Base-by-base conservation (phyloP, 805 yeast genomes). In the Hanseniaspora clermontiae region DNA sequence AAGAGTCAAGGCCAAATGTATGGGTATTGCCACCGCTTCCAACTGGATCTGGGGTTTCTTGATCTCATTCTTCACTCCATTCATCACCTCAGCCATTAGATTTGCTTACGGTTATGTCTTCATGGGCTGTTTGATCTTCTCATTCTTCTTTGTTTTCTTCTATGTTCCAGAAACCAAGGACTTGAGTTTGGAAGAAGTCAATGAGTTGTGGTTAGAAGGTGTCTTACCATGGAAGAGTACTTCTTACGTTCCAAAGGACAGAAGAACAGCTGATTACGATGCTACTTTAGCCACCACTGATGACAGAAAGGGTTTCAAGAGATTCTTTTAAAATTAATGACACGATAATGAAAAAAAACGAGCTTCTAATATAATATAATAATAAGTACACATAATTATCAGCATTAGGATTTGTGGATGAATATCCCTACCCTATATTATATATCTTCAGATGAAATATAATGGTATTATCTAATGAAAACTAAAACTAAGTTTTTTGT, bases 111-210 rank as follows among this genome's bases (percentile, higher is more conserved):
- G 95, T 51, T 83, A 79, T 66, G 81, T 71, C 34, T 75, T 75
- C 63, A 70, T 79, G 63, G 85, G 85, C 1, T 81, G 85, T 67
- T 71, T 80, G 72, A 69, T 80, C 20, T 77, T 73, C 61, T 70
- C 77, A 27, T 64, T 82, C 66, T 73, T 83, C 69, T 87, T 83
- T 68, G 85, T 85, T 51, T 80, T 77, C 75, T 81, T 86, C 75
- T 76, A 76, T 63, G 81, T 87, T 59, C 80, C 81, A 63, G 91
- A 85, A 70, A 87, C 95, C 56, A 81, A 81, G 72, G 95, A 95
- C 58, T 76, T 86, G 64, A 77, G 86, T 48, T 77, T 87, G 67
- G 95, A 87, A 71, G 89, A 87, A 70, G 87, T 87, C 60, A 89
- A 86, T 68, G 81, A 77, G 64, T 72, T 82, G 74, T 76, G 73